A percentile compares a stretch with the other conserved stretches of the same genome.
Conservation (phyloP, 2,329 filamentous ascomycete genomes). For the Ophiostoma pallidulum region DNA sequence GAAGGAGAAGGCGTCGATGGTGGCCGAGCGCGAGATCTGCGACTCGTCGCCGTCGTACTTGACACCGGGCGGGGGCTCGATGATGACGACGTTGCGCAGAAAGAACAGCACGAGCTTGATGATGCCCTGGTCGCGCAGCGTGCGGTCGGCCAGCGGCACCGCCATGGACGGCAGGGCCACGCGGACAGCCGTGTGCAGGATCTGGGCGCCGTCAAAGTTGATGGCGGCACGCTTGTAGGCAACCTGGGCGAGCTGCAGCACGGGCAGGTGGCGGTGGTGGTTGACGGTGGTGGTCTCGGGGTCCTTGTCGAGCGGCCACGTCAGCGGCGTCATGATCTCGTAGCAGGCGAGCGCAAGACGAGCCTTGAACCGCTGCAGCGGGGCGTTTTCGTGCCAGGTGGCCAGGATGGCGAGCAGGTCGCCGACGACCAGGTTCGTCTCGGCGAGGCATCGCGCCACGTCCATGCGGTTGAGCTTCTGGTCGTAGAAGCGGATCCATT, state of each 20-base stretch:
- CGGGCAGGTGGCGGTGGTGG: conserved; percentile 83
- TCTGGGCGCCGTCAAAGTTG: conserved; percentile 66
- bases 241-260: conserved; percentile 78
- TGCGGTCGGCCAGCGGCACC: conserved; percentile 63
- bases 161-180: conserved; percentile 82
- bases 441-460: conserved; percentile 83
- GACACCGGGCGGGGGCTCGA: conserved; percentile 62
- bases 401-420: conserved; percentile 86
- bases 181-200: conserved; percentile 73
- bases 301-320: conserved; percentile 82
- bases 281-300: conserved; percentile 79
- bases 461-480: conserved; percentile 90
- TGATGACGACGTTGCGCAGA: conserved; percentile 79
- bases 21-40: conserved; percentile 77
- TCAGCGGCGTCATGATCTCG: conserved; percentile 84
- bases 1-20: conserved; percentile 79
- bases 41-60: conserved; percentile 80
- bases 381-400: conserved; percentile 64
- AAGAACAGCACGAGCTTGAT: conserved; percentile 87
- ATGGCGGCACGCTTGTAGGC: conserved; percentile 84
- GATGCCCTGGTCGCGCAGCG: conserved; percentile 75
- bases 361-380: conserved; percentile 64
- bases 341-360: conserved; percentile 77
- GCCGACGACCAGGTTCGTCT: conserved; percentile 83
- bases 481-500: conserved; percentile 92